Evolutionary conservation across 2,329 filamentous ascomycete genomes (phyloP), one percentile per base, ranked within the genome.

Genomic region (Coniochaeta sp.): DNA sequence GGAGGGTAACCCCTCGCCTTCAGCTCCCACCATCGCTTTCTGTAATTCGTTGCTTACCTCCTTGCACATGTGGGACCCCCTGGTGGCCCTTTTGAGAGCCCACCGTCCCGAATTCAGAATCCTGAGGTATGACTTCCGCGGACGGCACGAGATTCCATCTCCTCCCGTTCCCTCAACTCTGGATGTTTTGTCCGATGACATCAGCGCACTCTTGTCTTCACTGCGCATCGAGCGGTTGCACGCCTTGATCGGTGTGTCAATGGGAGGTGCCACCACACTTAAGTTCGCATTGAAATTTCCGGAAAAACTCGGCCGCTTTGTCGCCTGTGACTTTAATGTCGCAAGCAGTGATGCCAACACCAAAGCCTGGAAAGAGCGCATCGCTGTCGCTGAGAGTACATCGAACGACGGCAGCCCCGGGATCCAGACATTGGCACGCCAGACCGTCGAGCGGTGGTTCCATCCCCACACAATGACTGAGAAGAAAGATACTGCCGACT

Each of bases 31-130:
- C 0, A 79, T 96, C 12, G 86, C 91, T 22, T 88, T 93, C 65
- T 82, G 81, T 73, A 96, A 96, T 77, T 93, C 89, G 1, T 87
- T 96, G 57, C 82, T 96, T 8, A 90, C 90, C 2, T 86, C 88
- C 55, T 81, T 88, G 64, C 79, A 83, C 70, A 95, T 96, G 82
- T 96, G 91, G 91, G 89, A 95, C 66, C 79, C 79, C 1, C 84
- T 96, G 61, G 75, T 95, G 0, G 74, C 77, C 1, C 75, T 83
- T n/a, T 81, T 95, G 65, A 80, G 81, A 57, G 71, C 74, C 0
- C 68, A 82, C 40, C 83, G 87, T 26, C 83, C 85, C 3, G 79
- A 84, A 42, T 87, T 91, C 71, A 86, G 89, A 58, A 81, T 96
- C 64, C 77, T 96, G 1, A 87, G 91, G 10, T 96, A 92, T 75